These are phyloP conservation scores for Artomyces pyxidatus DNA, from an alignment of 768 basidiomycete genomes.

Conservation along the genomic window DNA sequence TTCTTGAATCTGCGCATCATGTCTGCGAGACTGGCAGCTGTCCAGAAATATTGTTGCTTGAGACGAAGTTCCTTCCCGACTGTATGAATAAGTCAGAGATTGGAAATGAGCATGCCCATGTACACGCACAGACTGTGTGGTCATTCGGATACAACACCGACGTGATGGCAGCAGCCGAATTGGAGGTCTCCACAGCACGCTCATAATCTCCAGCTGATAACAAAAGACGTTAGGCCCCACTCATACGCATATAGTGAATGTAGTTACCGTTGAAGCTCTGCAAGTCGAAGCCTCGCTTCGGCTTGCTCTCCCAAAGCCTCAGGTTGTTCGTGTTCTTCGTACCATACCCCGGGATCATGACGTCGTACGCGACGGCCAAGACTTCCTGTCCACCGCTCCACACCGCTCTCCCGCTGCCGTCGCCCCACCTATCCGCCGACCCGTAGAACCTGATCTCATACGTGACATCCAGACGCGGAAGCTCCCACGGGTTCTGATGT, in stretches of 20 bases:
- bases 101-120: not conserved
- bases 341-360: slow-evolving; percentile 85
- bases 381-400: slow-evolving; percentile 95
- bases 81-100: slow-evolving; percentile 20
- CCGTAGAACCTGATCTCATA: slow-evolving; percentile 91
- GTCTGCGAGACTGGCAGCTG: slow-evolving; percentile 79
- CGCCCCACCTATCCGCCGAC: slow-evolving; percentile 55
- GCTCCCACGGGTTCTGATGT: slow-evolving; percentile 83
- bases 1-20: slow-evolving; percentile 93
- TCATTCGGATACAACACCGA: slow-evolving; percentile 96
- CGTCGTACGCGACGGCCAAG: slow-evolving; percentile 87
- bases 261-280: slow-evolving; percentile 84
- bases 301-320: slow-evolving; percentile 75
- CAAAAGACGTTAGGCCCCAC: not conserved
- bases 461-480: slow-evolving; percentile 75
- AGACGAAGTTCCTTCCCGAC: slow-evolving; percentile 84
- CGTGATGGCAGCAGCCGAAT: slow-evolving; percentile 90
- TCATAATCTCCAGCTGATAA: slow-evolving; percentile 87
- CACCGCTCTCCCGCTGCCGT: slow-evolving; percentile 42
- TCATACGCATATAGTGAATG: not conserved
- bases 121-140: slow-evolving; percentile 44
- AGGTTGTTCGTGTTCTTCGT: slow-evolving; percentile 89
- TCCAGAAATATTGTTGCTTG: slow-evolving; percentile 98
- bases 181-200: slow-evolving; percentile 77
- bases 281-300: slow-evolving; percentile 87